Base-by-base conservation (phyloP, 768 basidiomycete species). In the Pleurotus djamor region DNA sequence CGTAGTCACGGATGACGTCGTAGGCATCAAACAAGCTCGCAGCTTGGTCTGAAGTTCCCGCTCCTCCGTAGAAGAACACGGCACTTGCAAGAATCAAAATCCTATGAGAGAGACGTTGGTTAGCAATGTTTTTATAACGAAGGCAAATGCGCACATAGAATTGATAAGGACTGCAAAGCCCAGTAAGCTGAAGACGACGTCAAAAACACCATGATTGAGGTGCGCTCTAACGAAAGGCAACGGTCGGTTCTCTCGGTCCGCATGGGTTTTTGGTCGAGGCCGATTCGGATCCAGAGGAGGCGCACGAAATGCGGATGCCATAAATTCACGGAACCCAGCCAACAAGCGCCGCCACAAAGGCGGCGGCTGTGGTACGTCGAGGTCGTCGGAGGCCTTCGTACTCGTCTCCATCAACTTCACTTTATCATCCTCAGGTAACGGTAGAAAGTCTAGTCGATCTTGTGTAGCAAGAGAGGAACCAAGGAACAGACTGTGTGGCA, bases 91-190 rank as follows among this genome's bases (percentile, higher is more conserved):
- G 75, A 44, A 94, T 88, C 41, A 96, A 76, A 61, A 96, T 94
- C 61, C 90, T 92, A 58, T 10, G 5, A 61, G 56, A 14, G 13
- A 28, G 56, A 52, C 45, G n/a, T 62, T 54, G 54, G 50, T 37
- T 48, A 43, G 54, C 57, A 60, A 36, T 4, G 35, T 44, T 45
- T 16, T 52, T 37, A 61, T 60, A 10, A 41, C 38, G 52, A 2
- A 61, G 4, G 38, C 10, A 7, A 37, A 73, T 28, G 3, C 85
- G 58, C 63, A 89, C 91, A 91, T 68, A 6, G 92, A 84, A 71
- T 98, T 98, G 70, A 96, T 94, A 32, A 92, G 74, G 14, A 96
- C 85, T 0, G 96, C 95, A 67, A 96, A 86, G 0, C 91, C 89
- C 34, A 96, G 77, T 43, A 98, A 73, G 65, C 85, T 86, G 34